Evolutionary conservation across 225 moss, liverwort and hornwort genomes (phyloP).

Genomic region (Bryoerythrophyllum caledonicum): DNA sequence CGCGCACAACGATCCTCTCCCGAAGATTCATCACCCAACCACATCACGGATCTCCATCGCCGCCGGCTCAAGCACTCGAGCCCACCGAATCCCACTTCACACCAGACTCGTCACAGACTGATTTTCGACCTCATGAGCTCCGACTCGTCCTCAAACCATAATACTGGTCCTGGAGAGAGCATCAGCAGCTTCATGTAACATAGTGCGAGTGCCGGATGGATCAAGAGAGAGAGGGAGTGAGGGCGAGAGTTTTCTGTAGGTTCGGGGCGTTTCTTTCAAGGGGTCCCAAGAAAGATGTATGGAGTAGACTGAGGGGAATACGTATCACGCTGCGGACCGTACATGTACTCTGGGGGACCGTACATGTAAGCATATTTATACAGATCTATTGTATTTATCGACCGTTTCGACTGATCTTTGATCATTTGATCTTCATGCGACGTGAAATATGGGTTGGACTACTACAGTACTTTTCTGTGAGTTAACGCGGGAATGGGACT

Average conservation of each 20-base stretch:
- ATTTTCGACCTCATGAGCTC: no score
- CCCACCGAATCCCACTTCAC: no score
- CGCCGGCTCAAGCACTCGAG: no score
- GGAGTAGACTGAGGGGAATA: neutral
- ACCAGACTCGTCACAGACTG: neutral
- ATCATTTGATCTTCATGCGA: no score
- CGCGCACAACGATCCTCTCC: no score
- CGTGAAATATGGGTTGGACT: no score
- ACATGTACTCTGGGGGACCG: no score
- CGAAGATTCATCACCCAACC: neutral
- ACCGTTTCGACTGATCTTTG: neutral
- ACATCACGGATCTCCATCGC: slow-evolving; percentile 23
- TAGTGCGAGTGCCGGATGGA: neutral
- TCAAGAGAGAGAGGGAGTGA: slow-evolving; percentile 14
- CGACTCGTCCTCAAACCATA: no score
- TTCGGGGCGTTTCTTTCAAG: neutral
- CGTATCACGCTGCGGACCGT: slow-evolving; percentile 17
- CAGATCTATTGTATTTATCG: no score
- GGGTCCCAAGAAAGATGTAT: slow-evolving; percentile 36
- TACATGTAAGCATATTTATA: no score
- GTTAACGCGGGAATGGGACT: no score
- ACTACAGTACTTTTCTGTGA: no score
- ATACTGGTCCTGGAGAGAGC: neutral
- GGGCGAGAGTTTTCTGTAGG: neutral
- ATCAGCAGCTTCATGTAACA: neutral